Evolutionary conservation across 23 red algal species (phyloP).

Genomic region (Pyropia yezoensis): DNA sequence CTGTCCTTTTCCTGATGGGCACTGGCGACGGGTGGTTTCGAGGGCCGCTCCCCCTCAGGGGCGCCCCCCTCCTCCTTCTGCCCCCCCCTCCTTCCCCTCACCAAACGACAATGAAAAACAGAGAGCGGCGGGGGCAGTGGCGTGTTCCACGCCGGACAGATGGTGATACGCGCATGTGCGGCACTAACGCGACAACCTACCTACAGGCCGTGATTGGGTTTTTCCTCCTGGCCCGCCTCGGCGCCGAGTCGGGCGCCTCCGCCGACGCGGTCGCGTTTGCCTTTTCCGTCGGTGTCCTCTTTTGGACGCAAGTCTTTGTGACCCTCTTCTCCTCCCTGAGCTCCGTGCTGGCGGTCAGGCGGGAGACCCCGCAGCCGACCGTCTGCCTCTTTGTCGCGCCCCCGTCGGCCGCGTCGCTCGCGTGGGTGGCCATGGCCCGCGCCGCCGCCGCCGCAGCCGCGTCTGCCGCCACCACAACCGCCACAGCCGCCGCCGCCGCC

Average conservation of each 20-base stretch:
- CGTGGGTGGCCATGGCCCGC: constrained; percentile 6
- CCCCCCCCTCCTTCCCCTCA: no score
- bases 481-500: neutral
- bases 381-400: constrained; percentile 55
- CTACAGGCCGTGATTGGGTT: constrained; percentile 21
- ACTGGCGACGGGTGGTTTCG: no score
- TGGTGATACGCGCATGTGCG: no score
- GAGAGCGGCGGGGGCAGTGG: no score
- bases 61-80: no score
- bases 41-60: no score
- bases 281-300: constrained; percentile 39
- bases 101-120: no score
- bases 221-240: constrained; percentile 40
- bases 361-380: constrained; percentile 22
- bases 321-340: constrained; percentile 41
- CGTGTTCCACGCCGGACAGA: no score
- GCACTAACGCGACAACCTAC: no score
- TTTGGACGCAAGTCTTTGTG: constrained; percentile 48
- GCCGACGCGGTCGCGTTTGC: constrained; percentile 9
- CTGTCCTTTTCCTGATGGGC: no score
- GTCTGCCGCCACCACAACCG: neutral
- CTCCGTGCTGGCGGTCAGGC: constrained; percentile 5
- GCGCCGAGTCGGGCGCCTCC: neutral
- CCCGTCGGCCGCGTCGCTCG: constrained; percentile 27
- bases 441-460: constrained; percentile 6